A percentile compares a stretch with the other conserved stretches of the same genome.
Conservation (phyloP, 2,329 filamentous ascomycete genomes). For the Biscogniauxia sp. region DNA sequence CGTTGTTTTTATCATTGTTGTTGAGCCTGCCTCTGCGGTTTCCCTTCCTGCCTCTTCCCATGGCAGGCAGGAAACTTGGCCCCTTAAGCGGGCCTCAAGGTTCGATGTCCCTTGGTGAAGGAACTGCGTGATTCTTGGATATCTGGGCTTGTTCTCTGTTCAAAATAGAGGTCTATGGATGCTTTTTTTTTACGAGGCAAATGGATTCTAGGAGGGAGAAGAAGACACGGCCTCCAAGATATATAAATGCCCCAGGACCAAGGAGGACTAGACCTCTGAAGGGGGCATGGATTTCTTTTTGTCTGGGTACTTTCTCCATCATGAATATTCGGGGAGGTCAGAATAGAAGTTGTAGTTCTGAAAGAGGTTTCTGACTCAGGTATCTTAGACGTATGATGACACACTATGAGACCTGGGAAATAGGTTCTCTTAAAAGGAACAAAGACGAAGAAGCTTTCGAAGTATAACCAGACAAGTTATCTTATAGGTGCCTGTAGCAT, state of each 20-base stretch:
- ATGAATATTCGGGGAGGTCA: constrained; percentile 7
- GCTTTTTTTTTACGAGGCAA: neutral
- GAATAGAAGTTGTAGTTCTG: neutral
- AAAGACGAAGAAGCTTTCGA: neutral
- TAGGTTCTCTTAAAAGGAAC: neutral
- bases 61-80: constrained; percentile 2
- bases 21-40: constrained; percentile 3
- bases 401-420: neutral
- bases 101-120: neutral
- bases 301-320: constrained; percentile 17
- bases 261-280: neutral
- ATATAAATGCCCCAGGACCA: constrained; percentile 9
- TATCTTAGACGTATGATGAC: neutral
- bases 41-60: constrained; percentile 18
- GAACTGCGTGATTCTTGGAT: neutral
- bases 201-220: neutral
- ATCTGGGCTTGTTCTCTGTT: neutral
- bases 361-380: neutral
- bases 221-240: constrained; percentile 1
- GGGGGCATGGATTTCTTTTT: neutral
- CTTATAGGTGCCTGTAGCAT: neutral
- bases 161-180: neutral
- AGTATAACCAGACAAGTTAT: neutral
- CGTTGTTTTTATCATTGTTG: constrained; percentile 5
- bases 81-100: neutral